These are phyloP conservation scores for Entoloma clypeatum DNA, from an alignment of 1,284 basidiomycete species.

Conservation along the genomic window DNA sequence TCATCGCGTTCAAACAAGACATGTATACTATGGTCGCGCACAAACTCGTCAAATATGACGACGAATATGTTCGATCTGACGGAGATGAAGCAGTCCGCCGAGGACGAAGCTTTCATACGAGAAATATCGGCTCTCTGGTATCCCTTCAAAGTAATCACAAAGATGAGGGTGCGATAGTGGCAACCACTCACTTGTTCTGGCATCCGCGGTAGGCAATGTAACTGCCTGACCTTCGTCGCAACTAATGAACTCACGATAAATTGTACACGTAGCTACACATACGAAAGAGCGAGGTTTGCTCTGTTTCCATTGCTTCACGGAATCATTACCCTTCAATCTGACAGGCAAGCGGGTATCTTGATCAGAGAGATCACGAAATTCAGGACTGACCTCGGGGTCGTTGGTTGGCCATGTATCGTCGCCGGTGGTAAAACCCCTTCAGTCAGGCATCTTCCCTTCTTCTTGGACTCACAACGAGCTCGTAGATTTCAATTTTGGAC, in stretches of 20 bases:
- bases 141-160: slow-evolving; percentile 50
- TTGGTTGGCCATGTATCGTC: slow-evolving; percentile 74
- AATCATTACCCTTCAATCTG: background rate
- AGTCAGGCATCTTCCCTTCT: background rate
- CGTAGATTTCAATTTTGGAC: slow-evolving; percentile 90
- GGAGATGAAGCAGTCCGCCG: slow-evolving; percentile 36
- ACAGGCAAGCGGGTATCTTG: slow-evolving; percentile 68
- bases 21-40: slow-evolving; percentile 47
- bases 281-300: slow-evolving; percentile 77
- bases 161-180: slow-evolving; percentile 60
- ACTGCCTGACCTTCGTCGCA: background rate
- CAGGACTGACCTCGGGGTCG: slow-evolving; percentile 42
- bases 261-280: slow-evolving; percentile 58
- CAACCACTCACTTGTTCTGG: slow-evolving; percentile 92
- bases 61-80: slow-evolving; percentile 45
- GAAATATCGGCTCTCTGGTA: slow-evolving; percentile 78
- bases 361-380: slow-evolving; percentile 64
- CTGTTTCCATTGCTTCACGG: background rate
- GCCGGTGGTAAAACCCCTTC: slow-evolving; percentile 77
- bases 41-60: slow-evolving; percentile 62
- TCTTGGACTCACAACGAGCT: background rate
- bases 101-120: slow-evolving; percentile 72
- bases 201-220: slow-evolving; percentile 68
- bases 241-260: slow-evolving; percentile 6
- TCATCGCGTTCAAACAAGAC: slow-evolving; percentile 65